Evolutionary conservation across 306 rosid species (phyloP), one percentile per base, ranked within the genome.

Genomic region (Leucaena leucocephala): DNA sequence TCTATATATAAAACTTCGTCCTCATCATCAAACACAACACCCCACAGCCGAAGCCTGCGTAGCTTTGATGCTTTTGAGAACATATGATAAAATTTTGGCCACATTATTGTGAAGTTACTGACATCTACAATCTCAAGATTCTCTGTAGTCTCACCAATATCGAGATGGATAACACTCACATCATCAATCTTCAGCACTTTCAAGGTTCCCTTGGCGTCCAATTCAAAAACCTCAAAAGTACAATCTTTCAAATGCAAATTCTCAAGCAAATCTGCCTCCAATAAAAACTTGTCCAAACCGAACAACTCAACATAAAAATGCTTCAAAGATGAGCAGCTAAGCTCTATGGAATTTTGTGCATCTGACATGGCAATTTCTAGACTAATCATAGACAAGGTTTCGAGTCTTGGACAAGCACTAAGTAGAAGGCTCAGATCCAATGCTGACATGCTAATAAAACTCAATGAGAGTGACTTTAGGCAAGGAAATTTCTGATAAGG

Each of bases 341-440:
- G 80, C 79, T 89, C 91, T 83, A 90, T 54, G 2, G 86, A 85
- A 52, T 82, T 75, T 65, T 89, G 87, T 2, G 89, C 75, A 67
- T 90, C 94, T 1, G 86, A 89, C 84, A 85, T 83, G 49, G 86
- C 88, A 33, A 94, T 86, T 27, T 90, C 93, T 0, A 83, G 93
- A 74, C 33, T 72, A 50, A 89, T 45, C 57, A 91, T 81, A 35
- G 86, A 68, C 75, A 94, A 88, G 39, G 54, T 73, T 48, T 89
- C 89, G 59, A 90, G 91, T 27, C 50, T 94, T 5, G 90, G 94
- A 58, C 93, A 92, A 22, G 83, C 92, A 42, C 85, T 66, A 22
- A 88, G 87, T 72, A 94, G 72, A 84, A 89, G 90, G 78, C 82
- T 86, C 88, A 94, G 74, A 86, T 94, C 97, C 88, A 88, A 74